phyloP scores from a whole-genome alignment of 2,329 filamentous ascomycete genomes.

The Thelonectria blattea region DNA sequence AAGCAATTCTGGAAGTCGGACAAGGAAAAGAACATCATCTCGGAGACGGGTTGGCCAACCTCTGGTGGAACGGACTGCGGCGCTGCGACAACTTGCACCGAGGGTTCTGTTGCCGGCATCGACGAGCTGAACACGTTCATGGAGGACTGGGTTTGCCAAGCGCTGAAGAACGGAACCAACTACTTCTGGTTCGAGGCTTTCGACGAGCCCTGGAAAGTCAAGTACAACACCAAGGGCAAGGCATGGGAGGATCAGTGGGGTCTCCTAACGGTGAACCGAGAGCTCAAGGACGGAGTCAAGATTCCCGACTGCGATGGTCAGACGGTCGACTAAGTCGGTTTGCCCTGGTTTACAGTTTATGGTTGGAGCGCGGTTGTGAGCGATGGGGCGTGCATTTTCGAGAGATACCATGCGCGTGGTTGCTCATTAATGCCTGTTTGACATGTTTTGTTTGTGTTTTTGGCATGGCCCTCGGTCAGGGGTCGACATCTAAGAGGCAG shows the following conservation, averaged over 20 bases:
- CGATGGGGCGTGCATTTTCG: background rate
- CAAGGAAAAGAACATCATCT: slow-evolving; percentile 75
- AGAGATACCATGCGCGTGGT: background rate
- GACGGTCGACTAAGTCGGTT: slow-evolving; percentile 53
- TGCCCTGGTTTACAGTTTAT: background rate
- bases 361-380: background rate
- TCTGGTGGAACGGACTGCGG: slow-evolving; percentile 82
- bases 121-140: slow-evolving; percentile 86
- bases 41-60: slow-evolving; percentile 91
- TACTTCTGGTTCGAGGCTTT: slow-evolving; percentile 99
- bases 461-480: slow-evolving; percentile 1
- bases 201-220: slow-evolving; percentile 93
- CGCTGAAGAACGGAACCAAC: slow-evolving; percentile 80
- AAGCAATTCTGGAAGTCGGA: slow-evolving; percentile 68
- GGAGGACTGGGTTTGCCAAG: slow-evolving; percentile 81
- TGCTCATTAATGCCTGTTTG: background rate
- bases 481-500: background rate
- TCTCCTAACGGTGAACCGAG: slow-evolving; percentile 82
- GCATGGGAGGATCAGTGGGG: slow-evolving; percentile 98
- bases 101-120: slow-evolving; percentile 78
- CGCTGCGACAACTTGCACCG: slow-evolving; percentile 57
- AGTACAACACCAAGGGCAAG: slow-evolving; percentile 70
- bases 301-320: slow-evolving; percentile 88
- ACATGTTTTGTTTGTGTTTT: slow-evolving; percentile 1
- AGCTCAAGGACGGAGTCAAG: slow-evolving; percentile 80